Conservation (phyloP, 1,284 basidiomycete species). For the Sparassis latifolia region DNA sequence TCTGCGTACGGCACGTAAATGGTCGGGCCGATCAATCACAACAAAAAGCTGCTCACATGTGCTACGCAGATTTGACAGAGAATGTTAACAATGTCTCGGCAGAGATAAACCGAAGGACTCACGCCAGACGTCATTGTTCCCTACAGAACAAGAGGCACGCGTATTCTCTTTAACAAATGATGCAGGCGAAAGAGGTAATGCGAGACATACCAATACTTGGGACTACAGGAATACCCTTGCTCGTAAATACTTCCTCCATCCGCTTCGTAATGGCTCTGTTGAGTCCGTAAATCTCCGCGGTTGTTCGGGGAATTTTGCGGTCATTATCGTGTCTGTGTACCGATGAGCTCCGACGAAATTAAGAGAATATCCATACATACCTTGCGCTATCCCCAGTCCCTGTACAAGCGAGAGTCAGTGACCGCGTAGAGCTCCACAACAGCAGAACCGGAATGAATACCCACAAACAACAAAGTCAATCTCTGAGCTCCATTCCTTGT, state of each 20-base stretch:
- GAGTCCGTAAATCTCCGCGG: conserved; percentile 73
- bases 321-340: conserved; percentile 80
- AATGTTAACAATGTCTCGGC: conserved; percentile 6
- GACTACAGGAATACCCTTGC: conserved; percentile 73
- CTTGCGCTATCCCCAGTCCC: conserved; percentile 92
- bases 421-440: conserved; percentile 5
- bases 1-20: conserved; percentile 31
- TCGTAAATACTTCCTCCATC: conserved; percentile 68
- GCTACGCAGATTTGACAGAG: conserved; percentile 33
- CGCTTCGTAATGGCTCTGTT: conserved; percentile 66
- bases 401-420: conserved; percentile 23
- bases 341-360: background rate
- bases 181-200: conserved; percentile 3
- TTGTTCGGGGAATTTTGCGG: conserved; percentile 71
- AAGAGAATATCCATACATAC: conserved; percentile 28
- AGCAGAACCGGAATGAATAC: conserved; percentile 16
- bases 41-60: conserved; percentile 42
- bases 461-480: conserved; percentile 86
- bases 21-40: conserved; percentile 1
- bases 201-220: conserved; percentile 66
- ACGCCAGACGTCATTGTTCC: conserved; percentile 89
- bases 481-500: conserved; percentile 73
- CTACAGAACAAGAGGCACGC: conserved; percentile 26
- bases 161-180: conserved; percentile 1
- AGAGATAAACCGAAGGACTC: conserved; percentile 28